A percentile compares a stretch with the other conserved stretches of the same genome.
phyloP scores from a whole-genome alignment of 768 basidiomycete genomes.

The Basidioascus undulatus region DNA sequence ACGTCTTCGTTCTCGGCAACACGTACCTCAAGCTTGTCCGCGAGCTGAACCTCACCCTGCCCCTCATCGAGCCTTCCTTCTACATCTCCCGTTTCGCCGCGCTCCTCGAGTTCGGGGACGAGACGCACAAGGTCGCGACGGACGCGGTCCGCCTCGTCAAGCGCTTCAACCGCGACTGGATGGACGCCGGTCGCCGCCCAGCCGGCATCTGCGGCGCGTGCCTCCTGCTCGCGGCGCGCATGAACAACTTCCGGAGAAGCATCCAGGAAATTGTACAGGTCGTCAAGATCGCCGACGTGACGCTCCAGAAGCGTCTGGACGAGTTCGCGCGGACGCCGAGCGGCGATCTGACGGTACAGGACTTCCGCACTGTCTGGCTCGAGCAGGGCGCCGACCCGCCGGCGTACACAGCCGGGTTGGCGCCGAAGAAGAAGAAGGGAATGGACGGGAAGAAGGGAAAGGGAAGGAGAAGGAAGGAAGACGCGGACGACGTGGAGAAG shows the following conservation, averaged over 20 bases:
- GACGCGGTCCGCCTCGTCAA: slow-evolving; percentile 85
- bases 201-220: slow-evolving; percentile 96
- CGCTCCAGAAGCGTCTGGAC: slow-evolving; percentile 70
- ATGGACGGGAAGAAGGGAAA: slow-evolving; percentile 19
- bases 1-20: slow-evolving; percentile 89
- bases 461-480: slow-evolving; percentile 31
- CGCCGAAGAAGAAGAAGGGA: slow-evolving; percentile 1
- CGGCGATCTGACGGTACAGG: slow-evolving; percentile 58
- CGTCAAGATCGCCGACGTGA: slow-evolving; percentile 94
- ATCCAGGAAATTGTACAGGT: slow-evolving; percentile 94
- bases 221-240: slow-evolving; percentile 77
- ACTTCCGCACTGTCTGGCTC: slow-evolving; percentile 74
- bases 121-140: slow-evolving; percentile 68
- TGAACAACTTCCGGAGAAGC: slow-evolving; percentile 89
- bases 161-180: slow-evolving; percentile 91
- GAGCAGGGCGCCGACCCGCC: slow-evolving; percentile 83
- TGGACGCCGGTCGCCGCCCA: slow-evolving; percentile 79
- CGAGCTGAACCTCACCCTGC: slow-evolving; percentile 50
- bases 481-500: slow-evolving; percentile 11
- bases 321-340: slow-evolving; percentile 84
- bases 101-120: slow-evolving; percentile 84
- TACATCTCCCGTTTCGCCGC: slow-evolving; percentile 90
- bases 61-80: slow-evolving; percentile 82
- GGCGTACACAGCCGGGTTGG: too few relatives aligned
- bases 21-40: slow-evolving; percentile 86